Conservation (phyloP, 1,284 basidiomycete species). For the Cryptococcus maquisensis region DNA sequence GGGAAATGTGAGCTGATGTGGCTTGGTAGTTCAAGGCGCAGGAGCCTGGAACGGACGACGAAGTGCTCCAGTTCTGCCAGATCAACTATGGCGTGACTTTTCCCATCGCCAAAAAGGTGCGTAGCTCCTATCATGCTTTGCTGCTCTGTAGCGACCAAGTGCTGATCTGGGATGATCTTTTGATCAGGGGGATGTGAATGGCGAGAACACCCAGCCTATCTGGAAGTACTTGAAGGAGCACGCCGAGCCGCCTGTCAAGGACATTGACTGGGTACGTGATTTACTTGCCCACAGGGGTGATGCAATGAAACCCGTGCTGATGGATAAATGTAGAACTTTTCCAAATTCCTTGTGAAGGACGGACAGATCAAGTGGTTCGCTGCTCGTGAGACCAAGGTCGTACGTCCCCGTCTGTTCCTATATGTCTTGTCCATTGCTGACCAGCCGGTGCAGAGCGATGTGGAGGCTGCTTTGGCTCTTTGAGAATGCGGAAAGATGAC, state of each 20-base stretch:
- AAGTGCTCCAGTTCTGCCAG: constrained; percentile 57
- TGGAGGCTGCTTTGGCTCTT: constrained; percentile 27
- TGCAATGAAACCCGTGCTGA: neutral
- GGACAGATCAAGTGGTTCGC: constrained; percentile 53
- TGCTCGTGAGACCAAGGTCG: constrained; percentile 49
- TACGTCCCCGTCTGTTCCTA: constrained; percentile 18
- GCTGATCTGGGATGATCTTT: neutral
- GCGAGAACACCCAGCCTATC: constrained; percentile 51
- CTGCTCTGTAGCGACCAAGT: neutral
- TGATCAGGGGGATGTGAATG: constrained; percentile 51
- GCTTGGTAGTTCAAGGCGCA: constrained; percentile 53
- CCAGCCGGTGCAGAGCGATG: constrained; percentile 22
- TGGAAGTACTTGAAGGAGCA: constrained; percentile 51
- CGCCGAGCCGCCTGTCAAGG: constrained; percentile 41
- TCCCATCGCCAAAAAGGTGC: constrained; percentile 70
- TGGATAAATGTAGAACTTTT: constrained; percentile 42
- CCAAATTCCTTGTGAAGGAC: constrained; percentile 52
- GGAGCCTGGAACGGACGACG: constrained; percentile 69
- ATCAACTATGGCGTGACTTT: constrained; percentile 78
- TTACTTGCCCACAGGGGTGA: no score
- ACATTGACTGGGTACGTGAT: constrained; percentile 48
- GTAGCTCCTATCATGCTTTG: constrained; percentile 12
- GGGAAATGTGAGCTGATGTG: no score
- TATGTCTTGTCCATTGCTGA: constrained; percentile 1
- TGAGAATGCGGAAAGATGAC: neutral